A percentile compares a stretch with the other conserved stretches of the same genome.
phyloP scores from a whole-genome alignment of 352 stramenopile genomes.

The Globisporangium sylvaticum region DNA sequence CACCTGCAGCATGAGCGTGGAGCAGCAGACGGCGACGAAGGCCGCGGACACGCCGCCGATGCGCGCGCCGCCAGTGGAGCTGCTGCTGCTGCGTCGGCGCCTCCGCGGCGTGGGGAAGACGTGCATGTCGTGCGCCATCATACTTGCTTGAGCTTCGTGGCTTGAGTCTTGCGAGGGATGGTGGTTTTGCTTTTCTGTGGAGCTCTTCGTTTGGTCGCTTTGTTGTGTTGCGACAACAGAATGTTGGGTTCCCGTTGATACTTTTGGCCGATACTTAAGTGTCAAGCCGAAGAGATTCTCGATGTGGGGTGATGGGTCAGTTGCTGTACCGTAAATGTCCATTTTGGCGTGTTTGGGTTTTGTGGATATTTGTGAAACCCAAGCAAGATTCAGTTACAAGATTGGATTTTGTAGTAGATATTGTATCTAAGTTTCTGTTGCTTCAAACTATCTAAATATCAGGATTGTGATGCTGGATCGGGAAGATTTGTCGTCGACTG shows the following conservation, averaged over 20 bases:
- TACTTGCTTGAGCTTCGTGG: not conserved
- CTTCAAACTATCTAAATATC: not conserved
- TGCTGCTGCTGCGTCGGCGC: slow-evolving; percentile 1
- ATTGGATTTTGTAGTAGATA: not conserved
- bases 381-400: not conserved
- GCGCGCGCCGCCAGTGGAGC: not conserved
- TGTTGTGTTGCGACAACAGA: not conserved
- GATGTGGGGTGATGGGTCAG: not conserved
- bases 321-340: not conserved
- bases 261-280: not conserved
- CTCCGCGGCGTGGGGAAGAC: not conserved
- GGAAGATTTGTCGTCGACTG: not conserved
- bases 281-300: not conserved
- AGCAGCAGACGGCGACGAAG: slow-evolving; percentile 17
- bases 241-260: not conserved
- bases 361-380: not conserved
- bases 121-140: slow-evolving; percentile 7
- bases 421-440: not conserved
- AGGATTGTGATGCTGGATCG: not conserved
- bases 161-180: not conserved
- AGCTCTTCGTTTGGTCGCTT: not conserved
- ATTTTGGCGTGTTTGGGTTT: slow-evolving; percentile 1
- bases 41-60: slow-evolving; percentile 9
- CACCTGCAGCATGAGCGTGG: slow-evolving; percentile 17
- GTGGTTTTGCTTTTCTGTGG: not conserved